phyloP scores from a whole-genome alignment of 139 green algal species.

The Haematococcus lacustris region DNA sequence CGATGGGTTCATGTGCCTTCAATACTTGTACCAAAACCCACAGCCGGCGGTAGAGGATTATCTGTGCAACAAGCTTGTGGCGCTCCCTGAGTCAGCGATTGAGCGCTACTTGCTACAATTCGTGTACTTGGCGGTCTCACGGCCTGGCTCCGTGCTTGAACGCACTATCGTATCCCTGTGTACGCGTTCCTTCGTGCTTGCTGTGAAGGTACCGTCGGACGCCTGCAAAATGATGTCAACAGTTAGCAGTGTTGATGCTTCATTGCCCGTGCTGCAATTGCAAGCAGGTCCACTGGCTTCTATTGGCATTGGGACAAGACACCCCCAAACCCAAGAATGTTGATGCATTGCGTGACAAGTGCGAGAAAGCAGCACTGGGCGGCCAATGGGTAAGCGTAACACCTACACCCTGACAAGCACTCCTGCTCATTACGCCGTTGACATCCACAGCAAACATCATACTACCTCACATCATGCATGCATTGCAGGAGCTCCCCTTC shows the following conservation, averaged over 20 bases:
- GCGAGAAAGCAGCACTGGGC: conserved; percentile 68
- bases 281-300: conserved; percentile 79
- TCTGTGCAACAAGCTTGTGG: conserved; percentile 80
- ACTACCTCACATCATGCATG: not conserved
- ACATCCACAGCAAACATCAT: not conserved
- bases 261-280: not conserved
- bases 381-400: conserved; percentile 69
- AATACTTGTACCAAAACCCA: conserved; percentile 72
- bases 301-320: conserved; percentile 85
- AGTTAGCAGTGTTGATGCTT: too few relatives aligned
- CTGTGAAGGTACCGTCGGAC: conserved; percentile 82
- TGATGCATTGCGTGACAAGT: conserved; percentile 41
- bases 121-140: conserved; percentile 65
- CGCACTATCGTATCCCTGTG: conserved; percentile 74
- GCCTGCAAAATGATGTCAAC: too few relatives aligned
- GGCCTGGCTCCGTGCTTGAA: conserved; percentile 59
- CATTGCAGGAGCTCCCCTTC: conserved; percentile 64
- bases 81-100: conserved; percentile 63
- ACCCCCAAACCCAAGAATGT: conserved; percentile 53
- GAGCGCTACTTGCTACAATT: conserved; percentile 83
- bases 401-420: not conserved
- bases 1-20: conserved; percentile 78
- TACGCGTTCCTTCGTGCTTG: conserved; percentile 67
- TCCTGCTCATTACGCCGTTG: not conserved
- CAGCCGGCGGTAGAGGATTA: conserved; percentile 77